phyloP scores from a whole-genome alignment of 2,329 filamentous ascomycete genomes.

The Phialophora verrucosa region DNA sequence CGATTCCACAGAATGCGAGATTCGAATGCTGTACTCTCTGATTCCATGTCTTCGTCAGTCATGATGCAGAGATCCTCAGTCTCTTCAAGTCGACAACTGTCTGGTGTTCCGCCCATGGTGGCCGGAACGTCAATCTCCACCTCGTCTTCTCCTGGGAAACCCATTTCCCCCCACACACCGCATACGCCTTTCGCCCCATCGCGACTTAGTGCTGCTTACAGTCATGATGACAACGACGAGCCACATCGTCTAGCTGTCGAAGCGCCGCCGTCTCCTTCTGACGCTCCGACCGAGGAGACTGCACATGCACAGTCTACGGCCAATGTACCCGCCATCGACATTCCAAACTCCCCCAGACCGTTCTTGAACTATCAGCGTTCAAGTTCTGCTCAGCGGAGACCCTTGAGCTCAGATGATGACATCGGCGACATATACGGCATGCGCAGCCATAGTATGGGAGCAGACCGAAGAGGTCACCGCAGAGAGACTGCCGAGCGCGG shows the following conservation, averaged over 20 bases:
- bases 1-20: conserved; percentile 90
- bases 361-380: conserved; percentile 52
- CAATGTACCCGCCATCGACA: conserved; percentile 54
- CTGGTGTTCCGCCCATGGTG: conserved; percentile 66
- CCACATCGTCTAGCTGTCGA: conserved; percentile 43
- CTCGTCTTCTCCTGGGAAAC: conserved; percentile 88
- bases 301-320: conserved; percentile 44
- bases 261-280: conserved; percentile 42
- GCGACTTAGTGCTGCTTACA: conserved; percentile 82
- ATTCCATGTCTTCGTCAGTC: conserved; percentile 90
- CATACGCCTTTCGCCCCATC: conserved; percentile 94
- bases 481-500: conserved; percentile 24
- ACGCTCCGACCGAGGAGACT: conserved; percentile 46
- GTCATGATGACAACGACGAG: conserved; percentile 47
- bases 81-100: conserved; percentile 75
- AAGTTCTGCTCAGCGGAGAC: conserved; percentile 51
- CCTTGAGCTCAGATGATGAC: conserved; percentile 45
- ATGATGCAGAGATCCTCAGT: conserved; percentile 82
- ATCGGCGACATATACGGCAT: conserved; percentile 54
- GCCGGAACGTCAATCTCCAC: conserved; percentile 75
- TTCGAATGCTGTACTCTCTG: conserved; percentile 84
- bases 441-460: conserved; percentile 54
- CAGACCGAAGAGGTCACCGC: conserved; percentile 34
- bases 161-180: conserved; percentile 85
- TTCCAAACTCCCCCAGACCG: conserved; percentile 54